Conservation (phyloP, 805 yeast genomes). For the Suhomyces tanzawaensis region DNA sequence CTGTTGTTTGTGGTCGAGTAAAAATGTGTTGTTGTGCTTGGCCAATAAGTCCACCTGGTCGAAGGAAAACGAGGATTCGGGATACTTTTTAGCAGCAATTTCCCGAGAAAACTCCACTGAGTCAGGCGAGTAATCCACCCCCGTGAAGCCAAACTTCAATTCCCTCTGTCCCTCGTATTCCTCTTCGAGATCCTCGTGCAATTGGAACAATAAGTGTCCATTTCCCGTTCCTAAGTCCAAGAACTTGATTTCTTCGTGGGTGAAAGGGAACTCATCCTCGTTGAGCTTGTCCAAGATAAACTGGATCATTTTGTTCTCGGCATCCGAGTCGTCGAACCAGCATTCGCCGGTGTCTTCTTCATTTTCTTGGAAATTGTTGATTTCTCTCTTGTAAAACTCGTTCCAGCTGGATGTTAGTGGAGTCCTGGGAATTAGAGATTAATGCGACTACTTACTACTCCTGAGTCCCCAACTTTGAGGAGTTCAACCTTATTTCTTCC, state of each 20-base stretch:
- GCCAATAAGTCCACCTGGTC: conserved; percentile 66
- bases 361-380: conserved; percentile 66
- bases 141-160: conserved; percentile 31
- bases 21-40: conserved; percentile 33
- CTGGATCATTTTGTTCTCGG: conserved; percentile 79
- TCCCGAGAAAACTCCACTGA: conserved; percentile 74
- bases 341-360: conserved; percentile 89
- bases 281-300: conserved; percentile 57
- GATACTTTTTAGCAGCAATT: conserved; percentile 45
- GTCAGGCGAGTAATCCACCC: conserved; percentile 82
- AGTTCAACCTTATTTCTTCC: conserved; percentile 50
- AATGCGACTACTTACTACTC: conserved; percentile 51
- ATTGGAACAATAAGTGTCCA: conserved; percentile 79
- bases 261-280: conserved; percentile 20
- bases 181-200: conserved; percentile 61
- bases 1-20: conserved; percentile 31
- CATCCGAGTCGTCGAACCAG: conserved; percentile 96
- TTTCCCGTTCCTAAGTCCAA: conserved; percentile 95
- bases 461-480: conserved; percentile 83
- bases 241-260: conserved; percentile 36
- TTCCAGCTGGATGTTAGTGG: conserved; percentile 64
- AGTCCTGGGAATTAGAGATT: background rate
- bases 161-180: conserved; percentile 36
- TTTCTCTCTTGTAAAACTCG: conserved; percentile 73
- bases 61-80: conserved; percentile 49